phyloP scores from a whole-genome alignment of 495 filamentous ascomycete genomes.

The Apodospora peruviana region DNA sequence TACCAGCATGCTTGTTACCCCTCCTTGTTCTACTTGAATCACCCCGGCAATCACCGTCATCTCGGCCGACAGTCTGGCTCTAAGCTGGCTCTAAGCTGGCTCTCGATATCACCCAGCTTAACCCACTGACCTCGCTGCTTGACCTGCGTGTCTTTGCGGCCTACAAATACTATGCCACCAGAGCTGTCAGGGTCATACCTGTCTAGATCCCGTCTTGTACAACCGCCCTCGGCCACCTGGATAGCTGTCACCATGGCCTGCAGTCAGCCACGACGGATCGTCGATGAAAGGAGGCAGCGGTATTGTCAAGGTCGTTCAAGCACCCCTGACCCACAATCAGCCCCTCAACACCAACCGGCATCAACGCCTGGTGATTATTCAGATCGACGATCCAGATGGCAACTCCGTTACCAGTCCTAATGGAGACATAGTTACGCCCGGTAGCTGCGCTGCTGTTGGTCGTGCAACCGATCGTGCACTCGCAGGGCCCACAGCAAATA shows the following conservation, averaged over 20 bases:
- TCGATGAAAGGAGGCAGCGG: constrained; percentile 41
- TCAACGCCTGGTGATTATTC: constrained; percentile 22
- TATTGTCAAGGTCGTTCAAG: constrained; percentile 47
- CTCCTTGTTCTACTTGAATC: background rate
- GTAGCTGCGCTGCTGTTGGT: constrained; percentile 39
- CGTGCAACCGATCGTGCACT: constrained; percentile 44
- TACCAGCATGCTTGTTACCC: background rate
- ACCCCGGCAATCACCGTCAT: constrained; percentile 30
- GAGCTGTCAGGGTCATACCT: constrained; percentile 48
- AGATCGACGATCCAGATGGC: constrained; percentile 28
- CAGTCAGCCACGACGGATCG: constrained; percentile 1
- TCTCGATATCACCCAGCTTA: constrained; percentile 34
- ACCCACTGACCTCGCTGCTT: constrained; percentile 34
- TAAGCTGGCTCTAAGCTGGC: constrained; percentile 13
- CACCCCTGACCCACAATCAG: constrained; percentile 48
- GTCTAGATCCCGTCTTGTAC: constrained; percentile 35
- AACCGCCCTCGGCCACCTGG: constrained; percentile 14
- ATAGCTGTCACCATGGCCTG: constrained; percentile 7
- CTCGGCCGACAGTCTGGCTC: constrained; percentile 7
- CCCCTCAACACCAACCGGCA: constrained; percentile 42
- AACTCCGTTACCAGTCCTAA: constrained; percentile 17
- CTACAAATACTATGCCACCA: constrained; percentile 26
- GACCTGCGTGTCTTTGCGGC: constrained; percentile 33
- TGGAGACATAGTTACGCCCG: constrained; percentile 25
- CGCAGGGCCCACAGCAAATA: constrained; percentile 51